Base-by-base conservation (phyloP, 305 asterid genomes). In the Fraxinus angustifolia region DNA sequence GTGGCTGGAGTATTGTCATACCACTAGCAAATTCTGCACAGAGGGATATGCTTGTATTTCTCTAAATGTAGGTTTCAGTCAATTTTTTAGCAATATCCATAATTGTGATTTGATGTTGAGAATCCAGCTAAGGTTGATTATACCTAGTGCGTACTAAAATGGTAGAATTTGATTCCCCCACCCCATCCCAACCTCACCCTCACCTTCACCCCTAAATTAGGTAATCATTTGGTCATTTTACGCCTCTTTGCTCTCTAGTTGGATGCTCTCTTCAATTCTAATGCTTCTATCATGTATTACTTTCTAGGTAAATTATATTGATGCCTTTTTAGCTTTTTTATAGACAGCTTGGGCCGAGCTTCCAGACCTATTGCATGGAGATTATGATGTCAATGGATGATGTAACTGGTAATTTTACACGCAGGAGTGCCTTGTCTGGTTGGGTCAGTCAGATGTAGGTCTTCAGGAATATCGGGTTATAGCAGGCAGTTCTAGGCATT, bases 281-380 rank as follows among this genome's bases (percentile, higher is more conserved):
- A 73, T 71, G 33, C 76, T 21, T 73, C 14, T 56, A 78, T 21
- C 28, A 35, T 5, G 19, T 11, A 34, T 19, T 42, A 10, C 12
- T 30, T 77, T 65, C 6, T 81, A 31, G 23, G 73, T 17, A 0
- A 53, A 53, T 73, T 35, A 31, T 65, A 23, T 30, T n/a, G 23
- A 56, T 17, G 16, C 53, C 34, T 48, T 73, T 81, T 2, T 56
- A 17, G 65, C 17, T 56, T n/a, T 67, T 56, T n/a, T 67, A 11
- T 56, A 45, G 84, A 87, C 92, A 92, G 98, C 92, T 50, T 87
- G 93, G 91, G 97, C 89, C 92, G 84, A 90, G 95, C 88, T 91
- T 85, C 88, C 90, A 71, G 93, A 84, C 87, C 86, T 90, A 90
- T 86, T 81, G 83, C 84, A 81, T 84, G 88, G 88, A 90, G 91